Conservation (phyloP, 768 basidiomycete genomes). For the Phlegmacium glaucopus region DNA sequence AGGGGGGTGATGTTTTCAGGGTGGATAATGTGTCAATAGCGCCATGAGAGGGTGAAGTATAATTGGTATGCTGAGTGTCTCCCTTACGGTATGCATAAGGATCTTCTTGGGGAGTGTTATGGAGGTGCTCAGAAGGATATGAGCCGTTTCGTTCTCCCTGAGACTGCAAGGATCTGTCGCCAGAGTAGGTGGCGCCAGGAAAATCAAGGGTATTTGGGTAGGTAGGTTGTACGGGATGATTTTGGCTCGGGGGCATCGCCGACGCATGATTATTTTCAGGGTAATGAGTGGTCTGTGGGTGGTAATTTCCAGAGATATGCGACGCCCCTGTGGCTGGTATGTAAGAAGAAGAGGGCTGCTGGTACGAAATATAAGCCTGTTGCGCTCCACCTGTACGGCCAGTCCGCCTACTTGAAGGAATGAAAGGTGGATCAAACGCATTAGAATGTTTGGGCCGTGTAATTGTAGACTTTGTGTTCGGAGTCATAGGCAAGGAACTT, state of each 20-base stretch:
- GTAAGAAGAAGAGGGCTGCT: background rate
- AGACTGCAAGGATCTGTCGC: too few species aligned
- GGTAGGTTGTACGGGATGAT: too few species aligned
- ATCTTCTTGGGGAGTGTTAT: too few species aligned
- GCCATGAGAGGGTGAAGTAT: too few species aligned
- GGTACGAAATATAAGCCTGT: slow-evolving; percentile 17
- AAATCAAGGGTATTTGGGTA: background rate
- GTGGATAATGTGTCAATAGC: too few species aligned
- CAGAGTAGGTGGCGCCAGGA: too few species aligned
- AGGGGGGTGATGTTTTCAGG: background rate
- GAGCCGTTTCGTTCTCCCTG: too few species aligned
- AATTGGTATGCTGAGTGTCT: too few species aligned
- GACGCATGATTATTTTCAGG: background rate
- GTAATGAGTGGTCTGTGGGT: background rate
- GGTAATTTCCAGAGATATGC: background rate
- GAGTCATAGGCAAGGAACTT: slow-evolving; percentile 26
- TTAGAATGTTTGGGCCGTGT: slow-evolving; percentile 64
- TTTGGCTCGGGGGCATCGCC: too few species aligned
- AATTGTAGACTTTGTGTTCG: slow-evolving; percentile 36
- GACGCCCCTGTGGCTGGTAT: background rate
- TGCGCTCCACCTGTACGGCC: slow-evolving; percentile 6
- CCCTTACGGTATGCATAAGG: too few species aligned
- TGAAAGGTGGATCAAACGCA: slow-evolving; percentile 77
- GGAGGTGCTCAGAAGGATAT: too few species aligned
- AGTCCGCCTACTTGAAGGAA: slow-evolving; percentile 30